Base-by-base conservation (phyloP, 2,329 filamentous ascomycete genomes). In the Colletotrichum sp. region DNA sequence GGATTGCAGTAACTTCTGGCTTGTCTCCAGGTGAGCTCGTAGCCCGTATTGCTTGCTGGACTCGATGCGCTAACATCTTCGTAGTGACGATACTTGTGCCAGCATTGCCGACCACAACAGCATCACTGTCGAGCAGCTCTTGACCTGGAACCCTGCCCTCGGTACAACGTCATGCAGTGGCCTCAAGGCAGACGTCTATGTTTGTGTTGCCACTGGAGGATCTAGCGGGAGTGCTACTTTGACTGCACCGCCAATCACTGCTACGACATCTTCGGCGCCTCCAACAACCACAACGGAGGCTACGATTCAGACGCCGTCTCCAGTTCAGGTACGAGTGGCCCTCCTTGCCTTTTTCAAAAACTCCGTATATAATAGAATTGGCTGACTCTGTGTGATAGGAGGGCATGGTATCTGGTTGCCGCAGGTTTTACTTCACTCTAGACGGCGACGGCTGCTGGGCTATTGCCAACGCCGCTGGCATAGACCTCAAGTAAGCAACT, bases 391-490 rank as follows among this genome's bases (percentile, higher is more conserved):
- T 21, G 18, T 5, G 4, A 52, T 52, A 52, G 43, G 43, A 52
- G 43, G 43, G 26, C 43, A 66, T 66, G 36, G 26, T 32, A 1
- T 28, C 21, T 26, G 64, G n/a, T n/a, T 66, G 64, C 16, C 21
- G 24, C 21, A 38, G 64, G 8, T 66, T 66, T 43, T 67, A 68
- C 36, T 28, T 52, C 18, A 43, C 30, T 26, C 68, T 71, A 58
- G 43, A 61, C 6, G 68, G 62, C 13, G 73, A 71, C 28, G 61
- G 61, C n/a, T 75, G 73, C 62, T 75, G 69, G 68, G 61, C 62
- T 13, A 71, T 75, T 6, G 68, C 43, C 0, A 62, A 26, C 21
- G 24, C 13, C n/a, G 24, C 18, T 24, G 56, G 26, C 13, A 61
- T 26, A 26, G 24, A 58, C 26, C 55, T 58, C 55, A 58, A 58